phyloP scores from a whole-genome alignment of 2,329 filamentous ascomycete genomes.

The Cercospora zeina region DNA sequence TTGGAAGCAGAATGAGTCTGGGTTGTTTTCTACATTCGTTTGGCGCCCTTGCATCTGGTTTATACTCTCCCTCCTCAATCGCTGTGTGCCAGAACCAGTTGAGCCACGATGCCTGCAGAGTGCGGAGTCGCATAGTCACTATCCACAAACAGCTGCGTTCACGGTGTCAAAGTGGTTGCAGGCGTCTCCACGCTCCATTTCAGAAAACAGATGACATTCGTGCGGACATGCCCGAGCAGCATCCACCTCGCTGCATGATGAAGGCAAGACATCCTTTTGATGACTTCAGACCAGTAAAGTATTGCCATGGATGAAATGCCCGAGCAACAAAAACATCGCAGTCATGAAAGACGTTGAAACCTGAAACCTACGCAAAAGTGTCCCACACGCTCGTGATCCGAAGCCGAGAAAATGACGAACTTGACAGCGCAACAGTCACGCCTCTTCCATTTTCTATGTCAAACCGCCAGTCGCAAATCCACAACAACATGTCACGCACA shows the following conservation, averaged over 20 bases:
- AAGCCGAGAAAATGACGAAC: conserved; percentile 11
- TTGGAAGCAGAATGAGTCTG: neutral
- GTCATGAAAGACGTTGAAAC: neutral
- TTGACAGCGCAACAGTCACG: neutral
- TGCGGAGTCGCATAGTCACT: neutral
- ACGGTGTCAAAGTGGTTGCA: neutral
- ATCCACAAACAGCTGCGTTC: neutral
- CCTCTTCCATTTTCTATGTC: neutral
- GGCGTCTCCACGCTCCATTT: too few species aligned
- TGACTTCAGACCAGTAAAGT: too few species aligned
- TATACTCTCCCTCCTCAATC: neutral
- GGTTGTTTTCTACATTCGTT: neutral
- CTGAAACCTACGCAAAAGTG: neutral
- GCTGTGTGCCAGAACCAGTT: neutral
- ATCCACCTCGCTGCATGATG: too few species aligned
- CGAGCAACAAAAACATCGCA: neutral
- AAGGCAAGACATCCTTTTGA: too few species aligned
- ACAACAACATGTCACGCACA: neutral
- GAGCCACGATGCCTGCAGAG: neutral
- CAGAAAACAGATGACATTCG: too few species aligned
- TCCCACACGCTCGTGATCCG: neutral
- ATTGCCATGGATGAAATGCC: too few species aligned
- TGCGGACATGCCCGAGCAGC: too few species aligned
- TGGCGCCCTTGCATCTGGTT: neutral
- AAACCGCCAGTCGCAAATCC: neutral